Evolutionary conservation across 2,329 filamentous ascomycete species (phyloP).

Genomic region (Neoascochyta sp.): DNA sequence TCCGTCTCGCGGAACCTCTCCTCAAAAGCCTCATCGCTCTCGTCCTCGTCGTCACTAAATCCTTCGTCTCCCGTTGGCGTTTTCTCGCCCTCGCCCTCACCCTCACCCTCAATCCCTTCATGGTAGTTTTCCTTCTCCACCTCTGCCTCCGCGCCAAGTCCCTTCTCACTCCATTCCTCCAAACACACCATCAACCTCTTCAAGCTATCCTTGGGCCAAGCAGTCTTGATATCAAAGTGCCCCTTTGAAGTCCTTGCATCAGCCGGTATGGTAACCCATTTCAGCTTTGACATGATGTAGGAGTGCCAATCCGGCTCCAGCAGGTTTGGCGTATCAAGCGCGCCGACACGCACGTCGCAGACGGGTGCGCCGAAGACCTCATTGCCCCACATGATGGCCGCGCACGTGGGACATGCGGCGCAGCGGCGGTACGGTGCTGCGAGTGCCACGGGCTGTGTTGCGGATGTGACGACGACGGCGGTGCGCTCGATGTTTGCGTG

Average conservation of each 20-base stretch:
- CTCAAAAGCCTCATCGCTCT: conserved; percentile 32
- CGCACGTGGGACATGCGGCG: conserved; percentile 21
- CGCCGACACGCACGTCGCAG: conserved; percentile 20
- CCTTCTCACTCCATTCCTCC: conserved; percentile 4
- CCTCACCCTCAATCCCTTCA: conserved; percentile 6
- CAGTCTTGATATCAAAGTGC: conserved; percentile 7
- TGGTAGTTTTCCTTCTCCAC: conserved; percentile 3
- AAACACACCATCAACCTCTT: conserved; percentile 18
- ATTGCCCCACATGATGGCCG: conserved; percentile 19
- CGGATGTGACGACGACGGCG: conserved; percentile 17
- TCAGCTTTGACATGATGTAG: conserved; percentile 27
- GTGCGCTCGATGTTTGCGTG: conserved; percentile 24
- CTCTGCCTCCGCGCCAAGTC: conserved; percentile 2
- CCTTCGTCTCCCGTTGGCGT: conserved; percentile 26
- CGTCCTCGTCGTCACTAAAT: conserved; percentile 10
- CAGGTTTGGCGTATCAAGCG: conserved; percentile 24
- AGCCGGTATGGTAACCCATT: conserved; percentile 26
- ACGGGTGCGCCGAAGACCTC: too few species aligned
- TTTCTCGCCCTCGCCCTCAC: conserved; percentile 20
- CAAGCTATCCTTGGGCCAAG: conserved; percentile 31
- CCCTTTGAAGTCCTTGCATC: conserved; percentile 15
- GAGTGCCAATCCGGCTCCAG: conserved; percentile 32
- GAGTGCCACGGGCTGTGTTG: conserved; percentile 9
- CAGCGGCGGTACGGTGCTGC: not conserved
- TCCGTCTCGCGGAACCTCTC: conserved; percentile 25